Evolutionary conservation across 2,329 filamentous ascomycete genomes (phyloP), one percentile per base, ranked within the genome.

Genomic region (Escovopsis sp.): DNA sequence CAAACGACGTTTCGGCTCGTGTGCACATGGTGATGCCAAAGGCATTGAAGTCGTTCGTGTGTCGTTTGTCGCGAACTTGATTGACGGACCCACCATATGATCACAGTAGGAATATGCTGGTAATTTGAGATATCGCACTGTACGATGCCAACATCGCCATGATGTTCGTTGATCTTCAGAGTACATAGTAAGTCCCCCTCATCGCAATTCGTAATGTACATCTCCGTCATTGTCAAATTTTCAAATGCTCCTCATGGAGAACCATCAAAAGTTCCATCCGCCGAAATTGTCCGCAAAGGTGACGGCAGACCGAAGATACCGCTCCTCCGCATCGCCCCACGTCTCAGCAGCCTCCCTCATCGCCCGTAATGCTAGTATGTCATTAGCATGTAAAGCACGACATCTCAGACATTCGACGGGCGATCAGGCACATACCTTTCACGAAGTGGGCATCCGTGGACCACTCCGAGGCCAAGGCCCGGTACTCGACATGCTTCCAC

Each of bases 391-490:
- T 27, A 6, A 20, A 20, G 20, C 20, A 20, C 20, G 20, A 20
- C 20, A 6, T 20, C 20, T 20, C 20, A 20, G 20, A n/a, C 14
- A 10, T 11, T 29, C 20, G 6, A 25, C 10, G 8, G 6, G 16
- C 29, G 39, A 33, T n/a, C 31, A 27, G 36, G 14, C 39, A 49
- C 66, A 57, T 62, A 78, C 82, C 77, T 64, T 95, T 94, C 29
- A 96, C 79, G 55, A 79, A 95, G 61, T 94, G 84, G 14, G 84
- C 73, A 62, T 96, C 86, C 2, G 72, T 76, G 9, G 75, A 67
- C 62, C 78, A 77, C 40, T 72, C 59, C 9, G 81, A 80, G 41
- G 74, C 76, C 14, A 94, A 55, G 2, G 83, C 85, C 60, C 77
- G 73, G 40, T 82, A 65, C 40, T 79, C 71, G 5, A 89, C 81